Base-by-base conservation (phyloP, 306 rosid genomes). In the Luffa acutangula region DNA sequence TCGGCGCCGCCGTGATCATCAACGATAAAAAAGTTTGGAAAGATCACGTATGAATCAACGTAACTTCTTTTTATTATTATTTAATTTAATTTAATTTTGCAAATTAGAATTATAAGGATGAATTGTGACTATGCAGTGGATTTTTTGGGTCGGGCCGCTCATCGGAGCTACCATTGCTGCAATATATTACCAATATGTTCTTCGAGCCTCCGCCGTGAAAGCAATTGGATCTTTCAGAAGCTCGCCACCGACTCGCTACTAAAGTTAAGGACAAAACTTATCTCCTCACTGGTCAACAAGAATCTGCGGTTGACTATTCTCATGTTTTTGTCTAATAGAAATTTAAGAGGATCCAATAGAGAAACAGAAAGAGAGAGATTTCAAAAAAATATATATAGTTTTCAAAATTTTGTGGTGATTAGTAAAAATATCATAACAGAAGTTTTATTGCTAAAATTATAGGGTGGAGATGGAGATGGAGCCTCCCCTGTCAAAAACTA, bases 161-260 rank as follows among this genome's bases (percentile, higher is more conserved):
- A 80, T 82, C 7, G 88, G 90, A 4, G 83, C 90, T 7, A 82
- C 88, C n/a, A 87, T 87, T 75, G 90, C 90, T 52, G 83, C 88
- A 11, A 4, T 87, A 17, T 85, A 87, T 71, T 81, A 87, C 65
- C 90, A 85, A 52, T 75, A 34, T 79, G 58, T 87, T 25, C 34
- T 85, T 81, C 81, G 90, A 63, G 90, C 88, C 2, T 85, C 59
- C 9, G 90, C 88, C 12, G 83, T 57, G n/a, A 87, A 82, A 79
- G 82, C 90, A 36, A 75, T 82, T 1, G 83, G 88, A 42, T 87
- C 90, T 7, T 82, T 78, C 80, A 87, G 86, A 70, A n/a, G 33
- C 56, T 9, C 76, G 2, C 56, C 76, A 7, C 70, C 43, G 4
- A 12, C 41, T 63, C 70, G 70, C 70, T 31, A 34, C 9, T 63